Conservation (phyloP, 805 yeast genomes). For the Sugiyamaella chiloensis region DNA sequence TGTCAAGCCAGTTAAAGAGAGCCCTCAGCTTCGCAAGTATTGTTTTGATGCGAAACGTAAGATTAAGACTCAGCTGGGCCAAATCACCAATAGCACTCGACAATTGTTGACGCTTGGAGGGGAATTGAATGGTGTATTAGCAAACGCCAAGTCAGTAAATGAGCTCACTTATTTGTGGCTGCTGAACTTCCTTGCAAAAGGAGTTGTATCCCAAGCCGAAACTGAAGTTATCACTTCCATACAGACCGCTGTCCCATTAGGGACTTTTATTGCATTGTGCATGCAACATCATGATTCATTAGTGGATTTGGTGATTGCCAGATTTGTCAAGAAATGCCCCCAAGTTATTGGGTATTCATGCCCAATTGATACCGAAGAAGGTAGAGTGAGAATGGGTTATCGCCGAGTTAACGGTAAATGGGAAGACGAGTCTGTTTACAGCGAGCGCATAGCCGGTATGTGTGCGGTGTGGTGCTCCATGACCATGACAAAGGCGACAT, state of each 20-base stretch:
- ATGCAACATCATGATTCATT: constrained; percentile 51
- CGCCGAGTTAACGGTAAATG: constrained; percentile 46
- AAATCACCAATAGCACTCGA: constrained; percentile 64
- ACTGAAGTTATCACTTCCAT: constrained; percentile 83
- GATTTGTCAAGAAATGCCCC: constrained; percentile 91
- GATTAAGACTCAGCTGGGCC: constrained; percentile 88
- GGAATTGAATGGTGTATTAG: constrained; percentile 52
- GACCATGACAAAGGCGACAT: constrained; percentile 46
- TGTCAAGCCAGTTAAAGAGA: constrained; percentile 51
- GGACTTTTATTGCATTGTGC: constrained; percentile 55
- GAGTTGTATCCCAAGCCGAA: constrained; percentile 86
- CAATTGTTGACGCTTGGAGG: constrained; percentile 48
- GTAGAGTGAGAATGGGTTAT: constrained; percentile 87
- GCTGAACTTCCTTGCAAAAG: constrained; percentile 78
- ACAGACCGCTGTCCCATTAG: constrained; percentile 75
- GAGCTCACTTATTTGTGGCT: constrained; percentile 66
- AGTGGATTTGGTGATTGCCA: constrained; percentile 59
- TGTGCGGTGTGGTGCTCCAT: constrained; percentile 75
- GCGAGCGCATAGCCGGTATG: constrained; percentile 86
- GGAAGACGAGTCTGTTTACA: constrained; percentile 62
- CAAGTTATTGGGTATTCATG: constrained; percentile 79
- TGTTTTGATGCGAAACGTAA: constrained; percentile 63
- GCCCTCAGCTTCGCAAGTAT: constrained; percentile 52
- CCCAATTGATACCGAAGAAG: constrained; percentile 73
- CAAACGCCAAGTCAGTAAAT: constrained; percentile 42